Base-by-base conservation (phyloP, 768 basidiomycete genomes). In the Termitomyces sp. region DNA sequence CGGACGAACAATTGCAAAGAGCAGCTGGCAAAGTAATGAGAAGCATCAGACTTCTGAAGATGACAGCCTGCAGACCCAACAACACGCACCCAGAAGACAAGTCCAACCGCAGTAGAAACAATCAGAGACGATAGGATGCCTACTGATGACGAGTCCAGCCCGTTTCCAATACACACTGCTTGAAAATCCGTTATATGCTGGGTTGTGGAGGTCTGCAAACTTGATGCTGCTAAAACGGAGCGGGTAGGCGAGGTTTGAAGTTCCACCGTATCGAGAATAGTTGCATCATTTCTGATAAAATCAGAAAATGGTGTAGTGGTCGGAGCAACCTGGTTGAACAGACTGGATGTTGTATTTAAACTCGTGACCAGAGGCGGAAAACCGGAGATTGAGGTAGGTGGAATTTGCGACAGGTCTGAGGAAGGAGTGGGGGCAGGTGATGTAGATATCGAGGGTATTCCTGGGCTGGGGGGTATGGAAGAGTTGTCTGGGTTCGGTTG, bases 1-100 rank as follows among this genome's bases (percentile, higher is more conserved):
- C 14, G 89, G 88, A 40, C 89, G 78, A 21, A 89, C 60, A 45
- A 85, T 69, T 25, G 85, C 89, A 69, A 92, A 92, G 43, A 83
- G 59, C 46, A 85, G 67, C 89, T 90, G 59, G 5, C 43, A 51
- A 49, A 47, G 32, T 41, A 45, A 43, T 31, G 32, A 54, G 42
- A 61, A 40, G 59, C 43, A 62, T 59, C 43, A 62, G 59, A 50
- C 43, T 56, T 37, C 31, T 35, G 44, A 34, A 57, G 35, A 50
- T 32, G 32, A n/a, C n/a, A n/a, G n/a, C n/a, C n/a, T n/a, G 23
- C 35, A 16, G 48, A 25, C 25, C 35, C 34, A 56, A 50, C 21
- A 53, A 52, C 16, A 74, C 85, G 62, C 62, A 89, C 89, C 87
- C 87, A 90, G 63, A 89, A 70, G 43, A 82, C 63, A n/a, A 89